Percentiles rank a stretch among this genome's conserved stretches.
Evolutionary conservation across 768 basidiomycete genomes (phyloP).

Genomic region (Naganishia onofrii): DNA sequence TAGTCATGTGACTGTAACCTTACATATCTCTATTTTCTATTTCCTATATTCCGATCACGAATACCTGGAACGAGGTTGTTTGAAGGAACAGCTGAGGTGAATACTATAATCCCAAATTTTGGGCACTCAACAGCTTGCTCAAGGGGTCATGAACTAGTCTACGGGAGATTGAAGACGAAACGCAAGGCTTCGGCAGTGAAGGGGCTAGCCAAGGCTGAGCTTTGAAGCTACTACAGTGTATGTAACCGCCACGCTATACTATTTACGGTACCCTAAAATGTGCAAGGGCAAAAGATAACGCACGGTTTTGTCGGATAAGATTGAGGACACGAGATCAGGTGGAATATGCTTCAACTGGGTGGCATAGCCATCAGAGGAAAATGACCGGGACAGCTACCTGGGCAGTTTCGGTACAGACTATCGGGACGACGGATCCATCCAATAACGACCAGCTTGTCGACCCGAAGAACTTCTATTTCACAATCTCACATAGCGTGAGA

Average conservation of each 20-base stretch:
- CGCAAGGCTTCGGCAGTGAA: no score
- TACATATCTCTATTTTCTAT: no score
- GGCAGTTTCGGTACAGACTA: neutral
- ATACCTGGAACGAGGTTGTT: neutral
- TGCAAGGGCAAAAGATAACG: slow-evolving; percentile 19
- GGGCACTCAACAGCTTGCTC: no score
- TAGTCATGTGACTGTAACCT: slow-evolving; percentile 5
- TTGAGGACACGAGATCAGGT: neutral
- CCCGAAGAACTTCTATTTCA: neutral
- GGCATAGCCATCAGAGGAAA: slow-evolving; percentile 3
- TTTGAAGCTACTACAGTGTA: neutral
- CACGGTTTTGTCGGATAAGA: slow-evolving; percentile 26
- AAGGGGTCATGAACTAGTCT: no score
- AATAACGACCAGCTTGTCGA: slow-evolving; percentile 1
- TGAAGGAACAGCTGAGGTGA: neutral
- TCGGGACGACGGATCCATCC: neutral
- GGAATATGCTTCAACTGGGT: neutral
- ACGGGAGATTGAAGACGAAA: no score
- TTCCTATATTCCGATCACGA: slow-evolving; percentile 4
- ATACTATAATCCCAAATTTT: no score
- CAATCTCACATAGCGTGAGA: neutral
- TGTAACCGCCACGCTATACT: neutral
- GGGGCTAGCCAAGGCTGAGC: no score
- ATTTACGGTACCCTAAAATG: neutral
- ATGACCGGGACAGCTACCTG: slow-evolving; percentile 15